Conservation (phyloP, 768 basidiomycete species). For the Lentinula detonsa region DNA sequence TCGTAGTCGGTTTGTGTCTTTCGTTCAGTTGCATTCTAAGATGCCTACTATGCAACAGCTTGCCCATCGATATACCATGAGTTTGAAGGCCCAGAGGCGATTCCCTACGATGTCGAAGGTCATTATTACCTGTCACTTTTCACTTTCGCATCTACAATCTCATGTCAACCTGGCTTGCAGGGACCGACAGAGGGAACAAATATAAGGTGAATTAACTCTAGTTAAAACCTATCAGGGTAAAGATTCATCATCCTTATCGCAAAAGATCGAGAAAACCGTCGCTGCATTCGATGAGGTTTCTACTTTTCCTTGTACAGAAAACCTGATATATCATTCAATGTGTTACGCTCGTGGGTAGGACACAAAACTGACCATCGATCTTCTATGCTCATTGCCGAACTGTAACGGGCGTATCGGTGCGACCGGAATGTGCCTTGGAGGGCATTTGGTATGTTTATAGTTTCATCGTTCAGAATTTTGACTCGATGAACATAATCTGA, state of each 20-base stretch:
- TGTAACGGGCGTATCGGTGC: constrained; percentile 91
- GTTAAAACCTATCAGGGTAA: constrained; percentile 1
- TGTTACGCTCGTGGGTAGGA: constrained; percentile 44
- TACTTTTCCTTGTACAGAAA: background rate
- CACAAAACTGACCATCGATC: constrained; percentile 68
- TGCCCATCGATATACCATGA: constrained; percentile 89
- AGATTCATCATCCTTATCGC: constrained; percentile 2
- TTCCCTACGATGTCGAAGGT: constrained; percentile 88
- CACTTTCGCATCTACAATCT: background rate
- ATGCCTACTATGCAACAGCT: constrained; percentile 32
- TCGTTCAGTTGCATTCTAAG: background rate
- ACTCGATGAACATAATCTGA: background rate
- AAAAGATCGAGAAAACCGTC: constrained; percentile 80
- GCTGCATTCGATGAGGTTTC: constrained; percentile 83
- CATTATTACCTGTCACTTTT: background rate
- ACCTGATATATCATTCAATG: background rate
- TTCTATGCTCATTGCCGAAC: constrained; percentile 64
- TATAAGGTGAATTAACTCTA: constrained; percentile 57
- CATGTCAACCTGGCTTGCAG: constrained; percentile 23
- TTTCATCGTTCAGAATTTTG: constrained; percentile 1
- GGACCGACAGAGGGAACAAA: constrained; percentile 87
- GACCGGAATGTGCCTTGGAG: constrained; percentile 90
- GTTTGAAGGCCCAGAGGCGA: constrained; percentile 82
- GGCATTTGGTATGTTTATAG: constrained; percentile 56
- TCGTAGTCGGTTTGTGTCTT: constrained; percentile 59